A percentile compares a stretch with the other conserved stretches of the same genome.
Conservation (phyloP, 1,284 basidiomycete species). For the Puccinia polysora region DNA sequence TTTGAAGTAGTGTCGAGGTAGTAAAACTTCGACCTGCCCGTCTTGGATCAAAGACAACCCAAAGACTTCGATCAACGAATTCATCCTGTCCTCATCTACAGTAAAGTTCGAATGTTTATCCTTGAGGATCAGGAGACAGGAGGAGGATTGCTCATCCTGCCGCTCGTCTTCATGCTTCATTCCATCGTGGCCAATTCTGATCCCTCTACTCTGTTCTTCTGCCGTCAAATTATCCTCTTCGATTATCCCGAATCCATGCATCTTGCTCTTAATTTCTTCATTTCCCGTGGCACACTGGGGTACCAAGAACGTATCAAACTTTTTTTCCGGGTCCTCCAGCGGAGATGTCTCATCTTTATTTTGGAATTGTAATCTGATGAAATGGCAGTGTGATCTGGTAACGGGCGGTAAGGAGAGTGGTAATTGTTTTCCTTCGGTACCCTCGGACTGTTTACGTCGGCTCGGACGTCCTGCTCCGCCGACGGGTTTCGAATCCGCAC, state of each 20-base stretch:
- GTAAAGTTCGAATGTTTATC: slow-evolving; percentile 4
- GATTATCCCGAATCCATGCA: slow-evolving; percentile 16
- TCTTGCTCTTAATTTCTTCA: slow-evolving; percentile 35
- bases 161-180: slow-evolving; percentile 7
- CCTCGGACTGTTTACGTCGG: slow-evolving; percentile 26
- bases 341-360: no score
- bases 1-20: slow-evolving; percentile 16
- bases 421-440: slow-evolving; percentile 8
- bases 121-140: slow-evolving; percentile 3
- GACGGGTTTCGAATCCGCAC: not conserved
- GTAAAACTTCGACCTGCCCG: slow-evolving; percentile 38
- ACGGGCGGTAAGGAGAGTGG: slow-evolving; percentile 36
- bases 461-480: not conserved
- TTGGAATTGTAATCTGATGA: slow-evolving; percentile 35
- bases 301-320: slow-evolving; percentile 41
- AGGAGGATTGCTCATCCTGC: not conserved
- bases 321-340: no score
- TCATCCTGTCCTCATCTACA: slow-evolving; percentile 38
- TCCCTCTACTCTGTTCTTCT: slow-evolving; percentile 40
- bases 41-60: slow-evolving; percentile 38
- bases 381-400: slow-evolving; percentile 44
- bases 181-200: slow-evolving; percentile 38
- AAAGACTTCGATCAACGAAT: slow-evolving; percentile 25
- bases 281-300: slow-evolving; percentile 43
- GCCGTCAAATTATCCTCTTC: slow-evolving; percentile 37